phyloP scores from a whole-genome alignment of 2,329 filamentous ascomycete species.

The Cytospora piceae region DNA sequence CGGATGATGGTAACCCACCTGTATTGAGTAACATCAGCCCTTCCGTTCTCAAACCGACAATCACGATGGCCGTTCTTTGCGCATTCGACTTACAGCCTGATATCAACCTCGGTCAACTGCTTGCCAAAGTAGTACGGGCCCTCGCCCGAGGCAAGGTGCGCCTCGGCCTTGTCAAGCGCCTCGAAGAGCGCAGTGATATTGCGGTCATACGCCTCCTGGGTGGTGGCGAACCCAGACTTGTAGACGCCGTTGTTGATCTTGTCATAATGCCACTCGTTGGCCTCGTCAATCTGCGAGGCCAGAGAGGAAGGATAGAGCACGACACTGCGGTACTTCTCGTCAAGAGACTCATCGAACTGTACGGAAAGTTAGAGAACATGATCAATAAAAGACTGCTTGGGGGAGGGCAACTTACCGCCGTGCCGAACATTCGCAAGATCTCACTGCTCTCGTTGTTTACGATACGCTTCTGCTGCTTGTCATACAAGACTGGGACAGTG shows the following conservation, averaged over 20 bases:
- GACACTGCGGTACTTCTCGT: slow-evolving; percentile 60
- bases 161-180: slow-evolving; percentile 76
- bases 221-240: slow-evolving; percentile 82
- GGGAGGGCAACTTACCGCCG: slow-evolving; percentile 55
- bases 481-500: slow-evolving; percentile 86
- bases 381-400: neutral
- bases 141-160: slow-evolving; percentile 57
- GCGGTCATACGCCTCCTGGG: slow-evolving; percentile 79
- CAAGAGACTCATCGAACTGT: slow-evolving; percentile 72
- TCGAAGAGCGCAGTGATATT: slow-evolving; percentile 73
- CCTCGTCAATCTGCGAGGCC: slow-evolving; percentile 71
- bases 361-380: neutral
- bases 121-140: slow-evolving; percentile 78
- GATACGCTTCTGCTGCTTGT: slow-evolving; percentile 74
- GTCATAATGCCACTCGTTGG: slow-evolving; percentile 81
- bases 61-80: neutral
- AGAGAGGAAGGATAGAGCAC: slow-evolving; percentile 71
- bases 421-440: slow-evolving; percentile 88
- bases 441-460: slow-evolving; percentile 93
- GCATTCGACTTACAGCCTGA: slow-evolving; percentile 62
- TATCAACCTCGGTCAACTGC: slow-evolving; percentile 78
- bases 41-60: neutral
- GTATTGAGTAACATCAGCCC: slow-evolving; percentile 29
- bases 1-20: slow-evolving; percentile 71
- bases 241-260: slow-evolving; percentile 73